Evolutionary conservation across 495 filamentous ascomycete genomes (phyloP).

Genomic region (Penicillium salamii): DNA sequence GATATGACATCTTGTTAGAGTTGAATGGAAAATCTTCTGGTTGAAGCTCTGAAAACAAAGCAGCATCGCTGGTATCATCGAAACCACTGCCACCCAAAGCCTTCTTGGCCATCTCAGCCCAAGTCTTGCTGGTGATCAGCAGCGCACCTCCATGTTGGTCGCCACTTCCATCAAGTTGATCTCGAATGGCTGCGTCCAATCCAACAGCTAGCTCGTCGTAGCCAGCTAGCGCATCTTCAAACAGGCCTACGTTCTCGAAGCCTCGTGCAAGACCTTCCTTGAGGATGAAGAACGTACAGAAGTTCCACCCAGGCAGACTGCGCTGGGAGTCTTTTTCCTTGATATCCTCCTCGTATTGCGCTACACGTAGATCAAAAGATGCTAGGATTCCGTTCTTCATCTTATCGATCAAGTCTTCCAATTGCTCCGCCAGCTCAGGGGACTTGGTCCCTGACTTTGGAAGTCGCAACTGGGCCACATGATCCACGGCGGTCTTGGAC

Average conservation of each 20-base stretch:
- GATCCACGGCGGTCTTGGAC: slow-evolving; percentile 72
- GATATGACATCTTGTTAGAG: slow-evolving; percentile 75
- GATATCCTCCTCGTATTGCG: slow-evolving; percentile 96
- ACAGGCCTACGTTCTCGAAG: slow-evolving; percentile 93
- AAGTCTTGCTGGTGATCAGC: slow-evolving; percentile 65
- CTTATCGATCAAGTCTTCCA: slow-evolving; percentile 81
- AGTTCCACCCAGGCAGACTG: slow-evolving; percentile 92
- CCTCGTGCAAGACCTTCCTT: slow-evolving; percentile 92
- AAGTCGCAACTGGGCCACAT: slow-evolving; percentile 82
- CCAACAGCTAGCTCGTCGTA: slow-evolving; percentile 92
- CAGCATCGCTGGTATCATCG: slow-evolving; percentile 10
- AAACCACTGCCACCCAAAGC: slow-evolving; percentile 28
- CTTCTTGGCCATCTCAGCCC: slow-evolving; percentile 56
- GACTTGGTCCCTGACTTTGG: slow-evolving; percentile 51
- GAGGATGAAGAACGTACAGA: slow-evolving; percentile 96
- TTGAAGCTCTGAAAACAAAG: slow-evolving; percentile 29
- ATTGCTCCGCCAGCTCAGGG: slow-evolving; percentile 68
- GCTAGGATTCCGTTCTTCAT: slow-evolving; percentile 82
- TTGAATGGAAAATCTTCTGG: slow-evolving; percentile 56
- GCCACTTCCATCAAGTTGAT: slow-evolving; percentile 56
- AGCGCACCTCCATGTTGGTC: slow-evolving; percentile 66
- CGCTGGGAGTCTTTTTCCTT: slow-evolving; percentile 89
- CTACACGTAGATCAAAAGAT: slow-evolving; percentile 87
- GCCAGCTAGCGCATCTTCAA: slow-evolving; percentile 88
- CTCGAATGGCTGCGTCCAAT: slow-evolving; percentile 74